phyloP scores from a whole-genome alignment of 176 grass and related monocot species.

The Typha latifolia region DNA sequence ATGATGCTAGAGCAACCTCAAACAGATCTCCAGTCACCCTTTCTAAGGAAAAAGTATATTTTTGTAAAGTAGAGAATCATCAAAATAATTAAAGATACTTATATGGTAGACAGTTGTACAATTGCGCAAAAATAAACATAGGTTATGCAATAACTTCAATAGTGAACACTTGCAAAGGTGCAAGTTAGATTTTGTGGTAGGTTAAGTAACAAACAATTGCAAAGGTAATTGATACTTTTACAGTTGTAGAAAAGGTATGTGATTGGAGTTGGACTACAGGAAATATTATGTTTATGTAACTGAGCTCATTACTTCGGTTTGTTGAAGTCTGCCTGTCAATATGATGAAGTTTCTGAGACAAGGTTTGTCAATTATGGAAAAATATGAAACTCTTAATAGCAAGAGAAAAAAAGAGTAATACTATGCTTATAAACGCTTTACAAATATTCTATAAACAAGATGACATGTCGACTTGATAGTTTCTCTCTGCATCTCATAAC shows the following conservation, averaged over 20 bases:
- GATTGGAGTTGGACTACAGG: too few relatives aligned
- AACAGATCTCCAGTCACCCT: neutral
- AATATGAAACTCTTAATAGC: neutral
- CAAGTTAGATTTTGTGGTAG: too few relatives aligned
- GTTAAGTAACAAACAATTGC: too few relatives aligned
- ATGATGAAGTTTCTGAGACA: neutral
- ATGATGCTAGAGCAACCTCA: constrained; percentile 32
- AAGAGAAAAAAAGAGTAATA: neutral
- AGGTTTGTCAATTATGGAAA: neutral
- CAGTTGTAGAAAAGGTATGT: too few relatives aligned
- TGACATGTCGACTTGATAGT: neutral
- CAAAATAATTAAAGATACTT: neutral
- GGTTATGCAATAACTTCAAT: too few relatives aligned
- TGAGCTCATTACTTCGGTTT: too few relatives aligned
- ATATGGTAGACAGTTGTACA: neutral
- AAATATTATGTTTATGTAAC: too few relatives aligned
- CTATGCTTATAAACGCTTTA: neutral
- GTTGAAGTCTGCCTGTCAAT: neutral
- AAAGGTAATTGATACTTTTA: too few relatives aligned
- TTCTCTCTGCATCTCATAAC: neutral
- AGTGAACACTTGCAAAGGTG: too few relatives aligned
- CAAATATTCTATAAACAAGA: neutral
- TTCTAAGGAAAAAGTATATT: neutral
- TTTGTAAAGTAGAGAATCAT: neutral
- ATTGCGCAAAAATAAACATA: too few relatives aligned